These are phyloP conservation scores for Cyamopsis tetragonoloba DNA, from an alignment of 306 rosid genomes.

Conservation along the genomic window DNA sequence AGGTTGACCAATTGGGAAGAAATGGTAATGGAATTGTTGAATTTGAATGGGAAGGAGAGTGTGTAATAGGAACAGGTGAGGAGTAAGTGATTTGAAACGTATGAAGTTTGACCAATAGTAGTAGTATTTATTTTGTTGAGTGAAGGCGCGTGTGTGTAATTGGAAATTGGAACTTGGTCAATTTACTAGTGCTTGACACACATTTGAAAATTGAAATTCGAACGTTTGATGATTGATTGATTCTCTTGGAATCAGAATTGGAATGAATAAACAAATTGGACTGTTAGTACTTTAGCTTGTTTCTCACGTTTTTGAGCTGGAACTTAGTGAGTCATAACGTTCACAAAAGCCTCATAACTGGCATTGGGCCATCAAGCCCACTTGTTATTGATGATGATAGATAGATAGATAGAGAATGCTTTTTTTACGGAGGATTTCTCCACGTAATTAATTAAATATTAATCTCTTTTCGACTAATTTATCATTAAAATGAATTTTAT, in stretches of 20 bases:
- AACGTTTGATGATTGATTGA: constrained; percentile 33
- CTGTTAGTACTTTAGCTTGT: not conserved
- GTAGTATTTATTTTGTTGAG: not conserved
- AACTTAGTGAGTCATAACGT: constrained; percentile 7
- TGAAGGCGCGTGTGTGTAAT: not conserved
- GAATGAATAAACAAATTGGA: not conserved
- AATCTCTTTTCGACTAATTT: too few species aligned
- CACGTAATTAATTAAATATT: too few species aligned
- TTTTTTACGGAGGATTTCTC: too few species aligned
- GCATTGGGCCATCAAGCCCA: constrained; percentile 34
- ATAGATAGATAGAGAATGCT: not conserved
- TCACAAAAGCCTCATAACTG: constrained; percentile 25
- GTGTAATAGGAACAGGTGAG: not conserved
- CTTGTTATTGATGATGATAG: constrained; percentile 28
- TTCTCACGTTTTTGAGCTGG: constrained; percentile 35
- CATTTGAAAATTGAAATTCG: constrained; percentile 31
- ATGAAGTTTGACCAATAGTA: constrained; percentile 28
- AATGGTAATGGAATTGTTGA: constrained; percentile 10
- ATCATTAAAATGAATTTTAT: too few species aligned
- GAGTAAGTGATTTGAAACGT: not conserved
- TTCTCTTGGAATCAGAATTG: not conserved
- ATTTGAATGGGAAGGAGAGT: not conserved
- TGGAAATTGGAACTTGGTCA: constrained; percentile 20
- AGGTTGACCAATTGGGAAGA: constrained; percentile 17
- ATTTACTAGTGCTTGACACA: constrained; percentile 19